Evolutionary conservation across 208 protist species (phyloP).

Genomic region (Trypanosoma congolense): DNA sequence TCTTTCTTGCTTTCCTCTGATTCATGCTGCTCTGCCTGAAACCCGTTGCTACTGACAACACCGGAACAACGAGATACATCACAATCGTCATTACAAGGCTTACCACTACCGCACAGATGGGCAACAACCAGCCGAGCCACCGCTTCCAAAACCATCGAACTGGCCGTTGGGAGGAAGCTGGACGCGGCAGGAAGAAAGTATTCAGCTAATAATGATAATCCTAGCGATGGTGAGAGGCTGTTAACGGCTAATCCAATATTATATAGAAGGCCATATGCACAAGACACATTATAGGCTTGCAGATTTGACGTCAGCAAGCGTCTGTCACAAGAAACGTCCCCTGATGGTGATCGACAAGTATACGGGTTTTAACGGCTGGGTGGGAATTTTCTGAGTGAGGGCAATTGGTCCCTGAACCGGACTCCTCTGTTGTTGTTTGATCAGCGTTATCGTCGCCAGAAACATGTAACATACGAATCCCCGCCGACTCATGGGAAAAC

Average conservation of each 20-base stretch:
- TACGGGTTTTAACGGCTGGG: background rate
- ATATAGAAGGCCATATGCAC: conserved; percentile 44
- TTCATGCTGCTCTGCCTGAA: background rate
- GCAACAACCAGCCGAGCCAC: conserved; percentile 45
- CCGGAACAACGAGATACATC: background rate
- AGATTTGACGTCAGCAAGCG: conserved; percentile 14
- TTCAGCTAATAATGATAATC: conserved; percentile 29
- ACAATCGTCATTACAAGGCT: background rate
- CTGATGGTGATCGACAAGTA: background rate
- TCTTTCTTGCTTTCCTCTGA: background rate
- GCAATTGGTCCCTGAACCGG: background rate
- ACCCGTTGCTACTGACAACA: background rate
- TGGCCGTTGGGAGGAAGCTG: conserved; percentile 40
- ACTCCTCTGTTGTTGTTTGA: background rate
- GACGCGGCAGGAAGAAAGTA: conserved; percentile 45
- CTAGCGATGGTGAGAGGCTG: conserved; percentile 8
- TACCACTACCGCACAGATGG: conserved; percentile 19
- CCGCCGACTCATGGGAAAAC: conserved; percentile 38
- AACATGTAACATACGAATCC: conserved; percentile 53
- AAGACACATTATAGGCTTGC: conserved; percentile 36
- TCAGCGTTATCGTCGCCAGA: background rate
- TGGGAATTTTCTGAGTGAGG: background rate
- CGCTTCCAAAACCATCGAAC: conserved; percentile 53
- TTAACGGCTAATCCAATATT: conserved; percentile 29
- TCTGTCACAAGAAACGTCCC: background rate